A percentile compares a stretch with the other conserved stretches of the same genome.
Evolutionary conservation across 176 grass and related monocot species (phyloP).

Genomic region (Eragrostis curvula): DNA sequence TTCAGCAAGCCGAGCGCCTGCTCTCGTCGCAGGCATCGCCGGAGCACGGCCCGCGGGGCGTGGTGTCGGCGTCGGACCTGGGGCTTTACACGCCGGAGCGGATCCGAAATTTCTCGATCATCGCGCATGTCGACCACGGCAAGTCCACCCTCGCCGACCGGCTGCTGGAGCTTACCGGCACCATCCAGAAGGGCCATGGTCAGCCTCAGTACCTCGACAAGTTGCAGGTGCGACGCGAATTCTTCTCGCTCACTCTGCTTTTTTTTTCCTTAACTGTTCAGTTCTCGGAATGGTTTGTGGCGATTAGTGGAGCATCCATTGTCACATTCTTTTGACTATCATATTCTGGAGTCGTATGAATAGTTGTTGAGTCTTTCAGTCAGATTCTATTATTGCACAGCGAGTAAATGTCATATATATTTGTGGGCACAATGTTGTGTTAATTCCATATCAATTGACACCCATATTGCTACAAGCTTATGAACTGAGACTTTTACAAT

Average conservation of each 20-base stretch:
- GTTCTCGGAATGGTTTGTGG: neutral
- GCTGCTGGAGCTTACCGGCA: conserved; percentile 86
- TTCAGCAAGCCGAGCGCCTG: conserved; percentile 32
- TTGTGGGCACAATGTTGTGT: neutral
- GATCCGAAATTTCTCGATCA: conserved; percentile 92
- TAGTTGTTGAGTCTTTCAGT: neutral
- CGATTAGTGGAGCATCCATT: conserved; percentile 5
- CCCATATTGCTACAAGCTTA: neutral
- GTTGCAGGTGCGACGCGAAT: conserved; percentile 56
- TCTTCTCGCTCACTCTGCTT: neutral
- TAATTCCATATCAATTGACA: neutral
- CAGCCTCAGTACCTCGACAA: conserved; percentile 95
- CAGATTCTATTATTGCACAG: neutral
- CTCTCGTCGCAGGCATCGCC: conserved; percentile 45
- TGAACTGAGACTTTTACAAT: neutral
- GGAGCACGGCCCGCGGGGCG: conserved; percentile 46
- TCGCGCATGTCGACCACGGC: conserved; percentile 89
- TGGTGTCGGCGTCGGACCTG: conserved; percentile 55
- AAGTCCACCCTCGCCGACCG: conserved; percentile 91
- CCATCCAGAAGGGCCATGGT: conserved; percentile 87
- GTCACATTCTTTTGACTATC: neutral
- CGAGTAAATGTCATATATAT: neutral
- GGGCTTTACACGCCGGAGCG: conserved; percentile 75
- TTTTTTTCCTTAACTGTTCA: neutral
- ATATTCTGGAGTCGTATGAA: neutral